Percentiles rank a stretch among this genome's conserved stretches.
Evolutionary conservation across 139 green algal species (phyloP).

Genomic region (Spirogloea muscicola): DNA sequence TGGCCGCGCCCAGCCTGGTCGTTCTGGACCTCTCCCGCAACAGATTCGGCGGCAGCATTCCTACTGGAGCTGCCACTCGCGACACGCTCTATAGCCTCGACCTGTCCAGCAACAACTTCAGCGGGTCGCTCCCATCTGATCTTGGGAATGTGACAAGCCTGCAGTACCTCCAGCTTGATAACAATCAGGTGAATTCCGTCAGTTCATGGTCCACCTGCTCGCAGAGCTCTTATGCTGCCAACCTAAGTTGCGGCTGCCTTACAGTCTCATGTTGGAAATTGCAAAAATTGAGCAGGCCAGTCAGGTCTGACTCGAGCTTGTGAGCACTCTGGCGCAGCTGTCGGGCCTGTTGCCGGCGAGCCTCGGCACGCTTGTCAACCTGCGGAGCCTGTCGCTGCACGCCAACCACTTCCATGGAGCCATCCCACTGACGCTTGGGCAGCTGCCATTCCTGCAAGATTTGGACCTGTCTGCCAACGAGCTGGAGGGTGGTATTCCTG

Average conservation of each 20-base stretch:
- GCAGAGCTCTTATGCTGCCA: too few species aligned
- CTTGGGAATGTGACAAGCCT: background rate
- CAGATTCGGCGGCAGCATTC: constrained; percentile 1
- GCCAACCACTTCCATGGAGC: too few species aligned
- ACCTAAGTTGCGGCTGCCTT: background rate
- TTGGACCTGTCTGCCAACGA: background rate
- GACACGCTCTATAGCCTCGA: background rate
- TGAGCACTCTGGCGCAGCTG: too few species aligned
- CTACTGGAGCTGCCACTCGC: background rate
- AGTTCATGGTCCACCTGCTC: too few species aligned
- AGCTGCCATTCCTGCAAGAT: too few species aligned
- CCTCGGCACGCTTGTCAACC: too few species aligned
- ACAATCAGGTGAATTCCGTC: background rate
- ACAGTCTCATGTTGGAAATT: too few species aligned
- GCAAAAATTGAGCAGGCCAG: too few species aligned
- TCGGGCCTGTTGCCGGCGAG: too few species aligned
- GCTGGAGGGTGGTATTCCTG: background rate
- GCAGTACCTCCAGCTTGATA: background rate
- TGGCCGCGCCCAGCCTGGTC: background rate
- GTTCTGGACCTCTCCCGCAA: constrained; percentile 13
- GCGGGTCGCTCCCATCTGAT: background rate
- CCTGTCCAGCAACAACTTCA: constrained; percentile 18
- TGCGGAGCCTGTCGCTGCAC: too few species aligned
- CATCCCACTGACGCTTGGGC: too few species aligned
- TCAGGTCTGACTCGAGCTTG: too few species aligned